Conservation (phyloP, 345 rosid species). For the Citrus australasica region DNA sequence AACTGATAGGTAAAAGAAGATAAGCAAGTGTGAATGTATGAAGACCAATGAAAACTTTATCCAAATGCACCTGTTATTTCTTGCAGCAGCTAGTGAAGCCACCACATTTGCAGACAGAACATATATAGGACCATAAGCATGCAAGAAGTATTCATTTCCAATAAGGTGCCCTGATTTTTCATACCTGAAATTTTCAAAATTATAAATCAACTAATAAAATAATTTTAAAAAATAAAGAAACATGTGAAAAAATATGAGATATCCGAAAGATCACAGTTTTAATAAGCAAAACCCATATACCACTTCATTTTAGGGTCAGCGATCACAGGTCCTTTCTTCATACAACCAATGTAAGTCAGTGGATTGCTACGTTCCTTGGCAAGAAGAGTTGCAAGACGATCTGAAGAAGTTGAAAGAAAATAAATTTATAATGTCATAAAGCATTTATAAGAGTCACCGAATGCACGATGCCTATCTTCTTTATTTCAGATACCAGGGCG, state of each 20-base stretch:
- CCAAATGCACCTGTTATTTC: constrained; percentile 59
- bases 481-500: constrained; percentile 58
- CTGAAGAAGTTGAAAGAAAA: constrained; percentile 25
- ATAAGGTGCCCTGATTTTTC: constrained; percentile 76
- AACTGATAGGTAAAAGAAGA: neutral
- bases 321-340: constrained; percentile 90
- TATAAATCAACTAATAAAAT: constrained; percentile 3
- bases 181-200: constrained; percentile 41
- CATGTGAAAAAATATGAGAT: neutral
- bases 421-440: neutral
- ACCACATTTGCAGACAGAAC: constrained; percentile 71
- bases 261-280: neutral
- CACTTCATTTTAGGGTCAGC: constrained; percentile 78
- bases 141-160: constrained; percentile 77
- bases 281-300: constrained; percentile 20
- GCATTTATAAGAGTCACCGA: neutral
- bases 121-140: constrained; percentile 80
- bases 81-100: constrained; percentile 60
- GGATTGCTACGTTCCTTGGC: constrained; percentile 69
- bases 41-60: neutral
- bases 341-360: constrained; percentile 69
- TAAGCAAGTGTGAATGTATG: neutral
- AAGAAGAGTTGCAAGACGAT: constrained; percentile 78
- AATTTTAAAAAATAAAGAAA: neutral
- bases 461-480: neutral